Base-by-base conservation (phyloP, 2,329 filamentous ascomycete genomes). In the Aspergillus flavus region DNA sequence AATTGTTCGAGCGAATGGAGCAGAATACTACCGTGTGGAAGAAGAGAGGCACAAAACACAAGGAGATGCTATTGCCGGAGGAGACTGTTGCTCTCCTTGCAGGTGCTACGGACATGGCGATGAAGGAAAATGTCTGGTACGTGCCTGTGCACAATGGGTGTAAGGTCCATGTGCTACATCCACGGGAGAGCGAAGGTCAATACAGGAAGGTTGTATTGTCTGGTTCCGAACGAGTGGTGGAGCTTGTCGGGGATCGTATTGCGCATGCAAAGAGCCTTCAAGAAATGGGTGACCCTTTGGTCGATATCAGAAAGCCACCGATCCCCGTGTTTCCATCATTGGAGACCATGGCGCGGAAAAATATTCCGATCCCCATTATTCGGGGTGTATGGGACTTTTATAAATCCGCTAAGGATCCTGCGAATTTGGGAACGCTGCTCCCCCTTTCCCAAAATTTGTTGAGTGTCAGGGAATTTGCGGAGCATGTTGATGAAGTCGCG, bases 401-500 rank as follows among this genome's bases (percentile, higher is more conserved):
- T 12, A 59, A 59, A 26, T 52, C 36, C 7, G 48, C 53, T 10
- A 63, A 61, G 16, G 53, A 46, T 23, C 60, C 43, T 1, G 62
- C 64, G 5, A 59, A 21, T 11, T 23, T 71, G 11, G 63, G 65
- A 34, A 26, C 69, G 21, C 57, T 73, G 45, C 39, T 68, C 53
- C 52, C 67, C 16, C n/a, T 21, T 11, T 56, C 56, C 14, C 26
- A 58, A 32, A 50, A 28, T n/a, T 21, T 65, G 30, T 58, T 62
- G 61, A 79, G 74, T 6, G 69, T 77, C 16, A 71, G 68, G 41
- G 75, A 69, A 9, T 80, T 83, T 58, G 70, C 71, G 9, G 70
- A 78, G 28, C 77, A 79, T 66, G 71, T 83, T 23, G 73, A 78
- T 53, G 73, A 75, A 55, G 58, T 83, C 55, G 76, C 75, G 14